These are phyloP conservation scores for Eimeria zaria DNA, from an alignment of 169 alveolate species.

Conservation along the genomic window DNA sequence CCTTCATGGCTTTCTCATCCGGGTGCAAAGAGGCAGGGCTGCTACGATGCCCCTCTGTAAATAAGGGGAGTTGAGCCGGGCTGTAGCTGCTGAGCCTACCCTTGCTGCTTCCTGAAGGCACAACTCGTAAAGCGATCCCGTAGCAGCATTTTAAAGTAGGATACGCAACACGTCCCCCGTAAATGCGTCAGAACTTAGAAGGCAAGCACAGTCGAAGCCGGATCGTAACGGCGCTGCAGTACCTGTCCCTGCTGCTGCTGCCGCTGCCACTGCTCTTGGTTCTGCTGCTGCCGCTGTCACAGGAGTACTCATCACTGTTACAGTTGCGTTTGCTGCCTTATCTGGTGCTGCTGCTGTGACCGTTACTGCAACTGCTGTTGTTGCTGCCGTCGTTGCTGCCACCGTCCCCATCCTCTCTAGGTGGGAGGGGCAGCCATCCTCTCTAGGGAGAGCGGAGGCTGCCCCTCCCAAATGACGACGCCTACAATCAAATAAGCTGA, in stretches of 20 bases:
- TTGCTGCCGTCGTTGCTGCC: background rate
- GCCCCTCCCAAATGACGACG: constrained; percentile 42
- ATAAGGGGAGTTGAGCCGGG: background rate
- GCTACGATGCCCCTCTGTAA: background rate
- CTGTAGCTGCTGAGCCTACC: constrained; percentile 51
- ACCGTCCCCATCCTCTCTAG: background rate
- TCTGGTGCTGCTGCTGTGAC: no score
- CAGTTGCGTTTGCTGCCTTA: no score
- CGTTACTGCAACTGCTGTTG: no score
- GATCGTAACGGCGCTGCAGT: constrained; percentile 5
- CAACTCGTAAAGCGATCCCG: constrained; percentile 15
- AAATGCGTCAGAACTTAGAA: constrained; percentile 40
- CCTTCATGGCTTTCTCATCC: background rate
- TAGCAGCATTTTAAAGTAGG: background rate
- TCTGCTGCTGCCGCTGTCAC: background rate
- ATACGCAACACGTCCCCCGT: constrained; percentile 48
- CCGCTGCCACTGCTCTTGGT: background rate
- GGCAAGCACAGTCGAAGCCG: background rate
- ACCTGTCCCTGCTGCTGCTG: background rate
- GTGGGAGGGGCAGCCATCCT: no score
- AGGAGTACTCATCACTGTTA: background rate
- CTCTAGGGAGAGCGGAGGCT: background rate
- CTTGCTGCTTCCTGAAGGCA: constrained; percentile 47
- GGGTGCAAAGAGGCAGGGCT: background rate
- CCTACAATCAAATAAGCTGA: background rate